phyloP scores from a whole-genome alignment of 2,329 filamentous ascomycete genomes.

The Cordyceps pruinosa region DNA sequence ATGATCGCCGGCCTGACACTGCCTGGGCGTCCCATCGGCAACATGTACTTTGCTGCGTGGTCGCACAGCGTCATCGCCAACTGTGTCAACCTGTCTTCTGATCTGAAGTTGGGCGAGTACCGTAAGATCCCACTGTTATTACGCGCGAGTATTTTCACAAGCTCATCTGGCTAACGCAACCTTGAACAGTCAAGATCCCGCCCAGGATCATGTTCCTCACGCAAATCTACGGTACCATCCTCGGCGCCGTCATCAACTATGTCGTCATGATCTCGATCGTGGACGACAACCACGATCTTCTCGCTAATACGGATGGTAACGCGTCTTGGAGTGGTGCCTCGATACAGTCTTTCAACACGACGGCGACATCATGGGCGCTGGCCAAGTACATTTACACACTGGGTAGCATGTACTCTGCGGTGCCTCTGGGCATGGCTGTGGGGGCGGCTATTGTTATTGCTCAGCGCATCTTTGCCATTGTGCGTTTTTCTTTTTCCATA shows the following conservation, averaged over 20 bases:
- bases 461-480: conserved; percentile 37
- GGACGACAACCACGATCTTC: conserved; percentile 38
- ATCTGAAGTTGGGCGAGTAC: conserved; percentile 54
- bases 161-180: conserved; percentile 16
- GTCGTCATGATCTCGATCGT: conserved; percentile 50
- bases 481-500: conserved; percentile 18
- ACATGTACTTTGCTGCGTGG: conserved; percentile 54
- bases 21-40: conserved; percentile 44
- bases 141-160: not conserved
- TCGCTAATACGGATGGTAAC: conserved; percentile 39
- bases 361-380: conserved; percentile 42
- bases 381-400: conserved; percentile 46
- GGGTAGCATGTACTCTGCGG: conserved; percentile 36
- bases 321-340: conserved; percentile 46
- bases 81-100: conserved; percentile 42
- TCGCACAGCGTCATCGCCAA: conserved; percentile 50
- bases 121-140: conserved; percentile 27
- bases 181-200: conserved; percentile 45
- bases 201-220: conserved; percentile 49
- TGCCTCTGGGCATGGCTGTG: conserved; percentile 44
- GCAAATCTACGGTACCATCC: conserved; percentile 47
- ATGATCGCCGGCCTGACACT: conserved; percentile 47
- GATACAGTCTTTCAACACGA: conserved; percentile 43
- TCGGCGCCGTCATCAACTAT: conserved; percentile 49
- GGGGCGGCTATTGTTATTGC: conserved; percentile 37